These are phyloP conservation scores for Danielia reshetovae DNA, from an alignment of 805 yeast genomes.

Conservation along the genomic window DNA sequence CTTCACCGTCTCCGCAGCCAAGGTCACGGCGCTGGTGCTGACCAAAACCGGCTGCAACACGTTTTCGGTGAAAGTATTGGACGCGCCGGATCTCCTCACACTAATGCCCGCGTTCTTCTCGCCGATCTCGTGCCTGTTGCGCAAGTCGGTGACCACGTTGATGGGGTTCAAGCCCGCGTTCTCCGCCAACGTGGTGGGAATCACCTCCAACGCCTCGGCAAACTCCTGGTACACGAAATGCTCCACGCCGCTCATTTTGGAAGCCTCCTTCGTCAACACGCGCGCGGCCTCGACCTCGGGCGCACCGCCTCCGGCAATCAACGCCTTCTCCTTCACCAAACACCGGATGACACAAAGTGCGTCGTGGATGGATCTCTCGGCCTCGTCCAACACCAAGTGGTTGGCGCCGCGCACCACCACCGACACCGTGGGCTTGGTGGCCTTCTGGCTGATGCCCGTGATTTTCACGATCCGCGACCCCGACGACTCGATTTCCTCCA, in stretches of 20 bases:
- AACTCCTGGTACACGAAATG: conserved; percentile 89
- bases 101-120: conserved; percentile 94
- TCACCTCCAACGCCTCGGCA: conserved; percentile 86
- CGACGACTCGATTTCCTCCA: conserved; percentile 86
- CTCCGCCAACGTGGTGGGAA: conserved; percentile 92
- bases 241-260: conserved; percentile 75
- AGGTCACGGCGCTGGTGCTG: conserved; percentile 86
- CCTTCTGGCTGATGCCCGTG: conserved; percentile 64
- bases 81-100: conserved; percentile 88
- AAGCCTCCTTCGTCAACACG: conserved; percentile 65
- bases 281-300: conserved; percentile 91
- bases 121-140: conserved; percentile 88
- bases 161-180: conserved; percentile 92
- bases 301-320: conserved; percentile 99
- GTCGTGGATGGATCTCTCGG: conserved; percentile 96
- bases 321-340: conserved; percentile 79
- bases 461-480: conserved; percentile 88
- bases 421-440: conserved; percentile 68
- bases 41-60: conserved; percentile 96
- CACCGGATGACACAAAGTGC: conserved; percentile 92
- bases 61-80: conserved; percentile 88
- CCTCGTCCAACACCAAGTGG: conserved; percentile 83
- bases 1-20: conserved; percentile 96
- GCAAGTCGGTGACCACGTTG: conserved; percentile 85
- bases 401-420: conserved; percentile 95